These are phyloP conservation scores for Senna tora DNA, from an alignment of 306 rosid genomes.

Conservation along the genomic window DNA sequence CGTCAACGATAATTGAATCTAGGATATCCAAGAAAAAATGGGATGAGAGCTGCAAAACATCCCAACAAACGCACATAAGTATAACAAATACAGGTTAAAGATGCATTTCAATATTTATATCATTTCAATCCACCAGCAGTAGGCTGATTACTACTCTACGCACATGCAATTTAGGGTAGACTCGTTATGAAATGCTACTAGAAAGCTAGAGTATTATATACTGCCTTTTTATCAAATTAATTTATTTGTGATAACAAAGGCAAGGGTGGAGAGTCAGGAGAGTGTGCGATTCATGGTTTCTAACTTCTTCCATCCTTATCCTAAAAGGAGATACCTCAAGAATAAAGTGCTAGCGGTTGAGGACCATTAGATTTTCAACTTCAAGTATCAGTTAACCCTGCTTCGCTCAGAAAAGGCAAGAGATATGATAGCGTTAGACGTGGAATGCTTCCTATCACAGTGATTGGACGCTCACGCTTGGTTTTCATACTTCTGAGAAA, in stretches of 20 bases:
- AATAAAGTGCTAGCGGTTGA: slow-evolving; percentile 20
- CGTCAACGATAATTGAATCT: slow-evolving; percentile 86
- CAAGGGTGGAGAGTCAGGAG: not conserved
- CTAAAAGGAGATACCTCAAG: slow-evolving; percentile 7
- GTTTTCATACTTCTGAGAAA: slow-evolving; percentile 10
- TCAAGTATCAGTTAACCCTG: slow-evolving; percentile 4
- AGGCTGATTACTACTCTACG: slow-evolving; percentile 29
- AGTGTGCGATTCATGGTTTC: slow-evolving; percentile 13
- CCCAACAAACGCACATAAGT: slow-evolving; percentile 34
- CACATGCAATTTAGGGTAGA: not conserved
- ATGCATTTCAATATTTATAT: slow-evolving; percentile 14
- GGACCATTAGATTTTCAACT: not conserved
- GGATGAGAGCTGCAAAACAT: slow-evolving; percentile 75
- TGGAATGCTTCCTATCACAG: slow-evolving; percentile 3
- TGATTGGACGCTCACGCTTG: not conserved
- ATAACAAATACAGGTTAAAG: not conserved
- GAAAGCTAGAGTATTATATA: slow-evolving; percentile 17
- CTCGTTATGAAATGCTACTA: slow-evolving; percentile 3
- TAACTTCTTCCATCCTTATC: slow-evolving; percentile 8
- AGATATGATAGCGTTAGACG: not conserved
- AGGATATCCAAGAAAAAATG: slow-evolving; percentile 79
- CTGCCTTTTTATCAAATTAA: slow-evolving; percentile 9
- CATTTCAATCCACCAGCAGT: slow-evolving; percentile 26
- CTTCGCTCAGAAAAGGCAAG: not conserved
- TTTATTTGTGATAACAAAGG: slow-evolving; percentile 7